Evolutionary conservation across 2,329 filamentous ascomycete species (phyloP).

Genomic region (Drechslerella dactyloides): DNA sequence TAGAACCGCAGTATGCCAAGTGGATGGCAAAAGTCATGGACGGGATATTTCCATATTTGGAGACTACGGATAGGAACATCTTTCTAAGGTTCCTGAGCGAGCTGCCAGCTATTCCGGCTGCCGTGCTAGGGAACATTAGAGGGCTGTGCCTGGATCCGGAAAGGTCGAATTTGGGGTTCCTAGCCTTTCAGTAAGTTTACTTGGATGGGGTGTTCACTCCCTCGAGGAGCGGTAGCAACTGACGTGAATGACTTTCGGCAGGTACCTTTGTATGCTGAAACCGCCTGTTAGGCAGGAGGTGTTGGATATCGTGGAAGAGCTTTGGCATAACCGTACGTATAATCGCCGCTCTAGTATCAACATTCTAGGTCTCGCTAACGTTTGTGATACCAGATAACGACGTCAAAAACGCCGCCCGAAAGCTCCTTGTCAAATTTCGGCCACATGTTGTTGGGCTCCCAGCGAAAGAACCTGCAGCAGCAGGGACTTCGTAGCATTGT

Average conservation of each 20-base stretch:
- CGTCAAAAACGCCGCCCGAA: conserved; percentile 43
- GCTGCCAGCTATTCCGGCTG: conserved; percentile 76
- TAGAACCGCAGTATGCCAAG: conserved; percentile 72
- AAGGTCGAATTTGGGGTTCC: conserved; percentile 69
- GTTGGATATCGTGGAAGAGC: conserved; percentile 70
- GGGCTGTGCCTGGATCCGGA: conserved; percentile 70
- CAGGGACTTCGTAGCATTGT: conserved; percentile 1
- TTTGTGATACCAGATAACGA: conserved; percentile 27
- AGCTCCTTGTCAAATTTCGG: conserved; percentile 45
- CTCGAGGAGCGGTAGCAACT: background rate
- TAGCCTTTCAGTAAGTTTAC: conserved; percentile 67
- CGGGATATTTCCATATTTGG: conserved; percentile 87
- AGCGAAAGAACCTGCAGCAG: conserved; percentile 27
- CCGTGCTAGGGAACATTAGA: conserved; percentile 76
- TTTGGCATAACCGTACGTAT: conserved; percentile 70
- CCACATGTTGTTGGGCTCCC: conserved; percentile 42
- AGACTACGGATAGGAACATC: conserved; percentile 79
- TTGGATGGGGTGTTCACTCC: background rate
- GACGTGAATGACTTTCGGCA: conserved; percentile 23
- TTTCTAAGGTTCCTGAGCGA: conserved; percentile 90
- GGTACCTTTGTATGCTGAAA: conserved; percentile 68
- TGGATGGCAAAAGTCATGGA: conserved; percentile 84
- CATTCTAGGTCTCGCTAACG: conserved; percentile 13
- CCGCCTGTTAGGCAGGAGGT: conserved; percentile 70
- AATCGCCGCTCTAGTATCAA: background rate